phyloP scores from a whole-genome alignment of 306 rosid genomes.

The Hippophae gyantsensis region DNA sequence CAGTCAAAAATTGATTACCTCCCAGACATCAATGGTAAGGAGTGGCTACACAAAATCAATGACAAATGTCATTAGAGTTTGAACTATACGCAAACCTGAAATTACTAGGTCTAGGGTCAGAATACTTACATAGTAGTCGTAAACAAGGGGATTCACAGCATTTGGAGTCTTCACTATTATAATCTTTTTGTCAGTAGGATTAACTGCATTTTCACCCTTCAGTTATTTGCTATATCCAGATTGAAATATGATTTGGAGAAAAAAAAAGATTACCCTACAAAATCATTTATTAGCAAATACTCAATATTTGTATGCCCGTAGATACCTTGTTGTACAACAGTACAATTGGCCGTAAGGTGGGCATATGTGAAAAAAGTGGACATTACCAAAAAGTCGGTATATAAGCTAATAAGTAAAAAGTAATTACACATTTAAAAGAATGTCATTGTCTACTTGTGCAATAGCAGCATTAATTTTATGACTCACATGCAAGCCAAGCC shows the following conservation, averaged over 20 bases:
- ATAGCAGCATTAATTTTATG: slow-evolving; percentile 3
- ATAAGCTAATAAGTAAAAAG: too few species aligned
- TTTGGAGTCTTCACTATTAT: slow-evolving; percentile 75
- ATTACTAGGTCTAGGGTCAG: slow-evolving; percentile 1
- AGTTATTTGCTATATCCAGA: slow-evolving; percentile 58
- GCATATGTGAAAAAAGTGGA: too few species aligned
- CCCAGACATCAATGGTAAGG: slow-evolving; percentile 89
- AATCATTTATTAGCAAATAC: too few species aligned
- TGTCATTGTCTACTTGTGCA: slow-evolving; percentile 3
- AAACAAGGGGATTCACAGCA: slow-evolving; percentile 81
- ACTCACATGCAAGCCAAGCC: slow-evolving; percentile 95
- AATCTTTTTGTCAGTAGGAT: slow-evolving; percentile 70
- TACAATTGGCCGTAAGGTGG: too few species aligned
- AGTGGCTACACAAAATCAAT: slow-evolving; percentile 62
- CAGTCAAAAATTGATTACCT: slow-evolving; percentile 39
- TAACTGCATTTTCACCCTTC: slow-evolving; percentile 59
- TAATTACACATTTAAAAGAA: too few species aligned
- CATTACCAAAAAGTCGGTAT: too few species aligned
- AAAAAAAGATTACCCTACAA: too few species aligned
- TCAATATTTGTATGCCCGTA: too few species aligned
- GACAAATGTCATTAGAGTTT: slow-evolving; percentile 16
- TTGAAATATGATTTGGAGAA: neutral
- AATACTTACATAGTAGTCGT: slow-evolving; percentile 56
- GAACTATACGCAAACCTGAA: neutral
- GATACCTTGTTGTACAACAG: too few species aligned